phyloP scores from a whole-genome alignment of 2,329 filamentous ascomycete genomes.

The Hortaea werneckii region DNA sequence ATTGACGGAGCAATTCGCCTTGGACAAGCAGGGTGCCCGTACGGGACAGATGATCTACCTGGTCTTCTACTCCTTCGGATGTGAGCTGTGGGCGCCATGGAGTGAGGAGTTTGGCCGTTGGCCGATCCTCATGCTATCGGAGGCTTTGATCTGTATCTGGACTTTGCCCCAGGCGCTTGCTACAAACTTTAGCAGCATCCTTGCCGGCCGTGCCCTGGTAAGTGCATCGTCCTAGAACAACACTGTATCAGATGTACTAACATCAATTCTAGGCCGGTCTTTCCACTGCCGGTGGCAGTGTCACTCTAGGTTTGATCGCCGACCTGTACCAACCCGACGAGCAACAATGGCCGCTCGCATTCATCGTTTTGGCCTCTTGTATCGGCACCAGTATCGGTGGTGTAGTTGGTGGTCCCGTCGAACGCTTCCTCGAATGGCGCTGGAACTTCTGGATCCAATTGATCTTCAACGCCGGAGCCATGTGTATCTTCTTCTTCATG shows the following conservation, averaged over 20 bases:
- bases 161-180: slow-evolving; percentile 48
- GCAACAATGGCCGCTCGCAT: slow-evolving; percentile 50
- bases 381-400: slow-evolving; percentile 22
- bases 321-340: slow-evolving; percentile 49
- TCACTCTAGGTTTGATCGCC: slow-evolving; percentile 54
- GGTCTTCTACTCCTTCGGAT: slow-evolving; percentile 72
- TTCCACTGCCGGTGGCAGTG: slow-evolving; percentile 44
- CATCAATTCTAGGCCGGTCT: slow-evolving; percentile 32
- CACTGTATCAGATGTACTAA: background rate
- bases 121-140: slow-evolving; percentile 49
- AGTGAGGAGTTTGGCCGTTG: slow-evolving; percentile 55
- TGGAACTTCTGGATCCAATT: slow-evolving; percentile 81
- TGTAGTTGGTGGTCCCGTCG: slow-evolving; percentile 20
- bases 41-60: slow-evolving; percentile 69
- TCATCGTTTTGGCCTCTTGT: slow-evolving; percentile 30
- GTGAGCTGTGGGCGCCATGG: slow-evolving; percentile 81
- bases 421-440: slow-evolving; percentile 49
- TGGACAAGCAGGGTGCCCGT: slow-evolving; percentile 54
- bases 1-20: slow-evolving; percentile 50
- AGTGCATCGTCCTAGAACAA: background rate
- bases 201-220: slow-evolving; percentile 35
- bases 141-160: slow-evolving; percentile 68
- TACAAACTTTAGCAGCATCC: slow-evolving; percentile 30
- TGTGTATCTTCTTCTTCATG: slow-evolving; percentile 46
- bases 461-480: slow-evolving; percentile 62